Evolutionary conservation across 2,329 filamentous ascomycete genomes (phyloP).

Genomic region (Stachybotrys chartarum): DNA sequence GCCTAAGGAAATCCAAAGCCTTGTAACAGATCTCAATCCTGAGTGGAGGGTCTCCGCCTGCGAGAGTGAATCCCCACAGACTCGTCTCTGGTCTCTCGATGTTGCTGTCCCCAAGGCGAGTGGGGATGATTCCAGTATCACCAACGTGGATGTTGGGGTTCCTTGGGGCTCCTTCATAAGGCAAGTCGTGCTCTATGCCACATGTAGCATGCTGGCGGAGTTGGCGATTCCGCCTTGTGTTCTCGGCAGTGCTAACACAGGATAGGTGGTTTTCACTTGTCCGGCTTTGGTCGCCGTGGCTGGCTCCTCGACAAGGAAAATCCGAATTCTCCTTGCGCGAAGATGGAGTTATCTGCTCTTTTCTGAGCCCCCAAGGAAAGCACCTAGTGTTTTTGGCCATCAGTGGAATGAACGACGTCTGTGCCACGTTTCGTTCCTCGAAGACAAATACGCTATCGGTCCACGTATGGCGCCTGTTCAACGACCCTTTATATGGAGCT

Average conservation of each 20-base stretch:
- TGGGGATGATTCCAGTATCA: slow-evolving; percentile 50
- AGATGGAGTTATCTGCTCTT: slow-evolving; percentile 71
- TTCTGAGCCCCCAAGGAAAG: slow-evolving; percentile 63
- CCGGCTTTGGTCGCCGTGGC: slow-evolving; percentile 74
- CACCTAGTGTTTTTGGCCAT: slow-evolving; percentile 73
- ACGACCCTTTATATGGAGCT: slow-evolving; percentile 2
- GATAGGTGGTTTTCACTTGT: slow-evolving; percentile 74
- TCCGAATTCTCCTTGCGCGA: slow-evolving; percentile 61
- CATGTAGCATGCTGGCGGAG: no score
- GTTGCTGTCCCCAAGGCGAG: slow-evolving; percentile 48
- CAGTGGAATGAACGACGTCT: slow-evolving; percentile 64
- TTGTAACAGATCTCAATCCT: slow-evolving; percentile 51
- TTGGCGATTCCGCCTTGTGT: background rate
- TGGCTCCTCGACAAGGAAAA: slow-evolving; percentile 80
- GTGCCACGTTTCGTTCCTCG: slow-evolving; percentile 62
- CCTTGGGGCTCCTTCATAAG: slow-evolving; percentile 52
- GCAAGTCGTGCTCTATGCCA: slow-evolving; percentile 22
- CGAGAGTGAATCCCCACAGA: slow-evolving; percentile 59
- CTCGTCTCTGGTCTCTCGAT: slow-evolving; percentile 63
- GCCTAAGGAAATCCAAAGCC: slow-evolving; percentile 38
- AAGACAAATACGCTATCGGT: slow-evolving; percentile 59
- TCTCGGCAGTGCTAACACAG: slow-evolving; percentile 1
- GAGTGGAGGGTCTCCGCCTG: slow-evolving; percentile 46
- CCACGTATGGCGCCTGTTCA: slow-evolving; percentile 41
- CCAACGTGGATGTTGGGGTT: slow-evolving; percentile 51